A percentile compares a stretch with the other conserved stretches of the same genome.
phyloP scores from a whole-genome alignment of 2,329 filamentous ascomycete genomes.

The Paracamarosporium sp. region DNA sequence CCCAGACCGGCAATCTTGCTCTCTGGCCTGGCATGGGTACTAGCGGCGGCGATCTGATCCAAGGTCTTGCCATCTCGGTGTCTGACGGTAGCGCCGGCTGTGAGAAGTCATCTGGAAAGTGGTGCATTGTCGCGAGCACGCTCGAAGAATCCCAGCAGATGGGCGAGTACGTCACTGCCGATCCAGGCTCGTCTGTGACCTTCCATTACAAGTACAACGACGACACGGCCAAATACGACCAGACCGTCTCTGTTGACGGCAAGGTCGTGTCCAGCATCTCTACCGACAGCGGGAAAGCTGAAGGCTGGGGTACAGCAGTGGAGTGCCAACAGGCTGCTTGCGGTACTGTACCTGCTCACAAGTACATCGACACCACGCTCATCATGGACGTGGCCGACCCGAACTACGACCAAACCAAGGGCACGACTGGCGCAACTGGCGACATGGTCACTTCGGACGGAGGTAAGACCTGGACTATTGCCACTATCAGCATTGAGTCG shows the following conservation, averaged over 20 bases:
- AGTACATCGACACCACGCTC: not conserved
- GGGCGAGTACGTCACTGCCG: not conserved
- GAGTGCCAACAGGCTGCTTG: slow-evolving; percentile 2
- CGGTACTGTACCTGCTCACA: not conserved
- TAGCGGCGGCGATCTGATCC: not conserved
- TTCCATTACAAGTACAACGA: slow-evolving; percentile 7
- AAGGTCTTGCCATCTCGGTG: not conserved
- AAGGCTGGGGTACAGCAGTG: not conserved
- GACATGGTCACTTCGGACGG: slow-evolving; percentile 3
- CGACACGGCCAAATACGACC: not conserved
- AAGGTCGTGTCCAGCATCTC: not conserved
- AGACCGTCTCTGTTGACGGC: not conserved
- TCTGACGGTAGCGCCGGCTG: not conserved
- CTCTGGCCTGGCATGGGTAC: slow-evolving; percentile 6
- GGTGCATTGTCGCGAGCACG: slow-evolving; percentile 3
- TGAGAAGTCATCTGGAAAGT: not conserved
- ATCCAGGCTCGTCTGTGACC: not conserved
- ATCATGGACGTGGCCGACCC: slow-evolving; percentile 1
- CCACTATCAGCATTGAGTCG: not conserved
- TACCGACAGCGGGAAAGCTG: not conserved
- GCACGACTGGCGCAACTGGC: not conserved
- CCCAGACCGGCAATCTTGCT: not conserved
- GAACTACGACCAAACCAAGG: not conserved
- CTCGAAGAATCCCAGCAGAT: not conserved
- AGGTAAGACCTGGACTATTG: slow-evolving; percentile 4